Base-by-base conservation (phyloP, 345 rosid genomes). In the Gossypium turneri region DNA sequence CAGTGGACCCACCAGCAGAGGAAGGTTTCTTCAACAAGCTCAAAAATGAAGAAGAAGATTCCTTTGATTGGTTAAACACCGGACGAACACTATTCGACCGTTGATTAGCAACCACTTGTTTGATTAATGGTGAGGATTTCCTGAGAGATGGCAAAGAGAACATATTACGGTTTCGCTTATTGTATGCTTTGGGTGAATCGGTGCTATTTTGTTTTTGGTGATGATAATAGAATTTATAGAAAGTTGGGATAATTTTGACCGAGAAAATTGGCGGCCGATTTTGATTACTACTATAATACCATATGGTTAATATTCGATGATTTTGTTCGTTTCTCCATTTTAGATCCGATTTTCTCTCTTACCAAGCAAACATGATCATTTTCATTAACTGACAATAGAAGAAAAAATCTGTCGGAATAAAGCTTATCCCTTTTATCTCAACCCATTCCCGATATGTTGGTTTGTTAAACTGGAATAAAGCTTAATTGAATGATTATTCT, bases 121-220 rank as follows among this genome's bases (percentile, higher is more conserved):
- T 52, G 73, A 82, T 58, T 45, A 65, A 76, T 17, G 58, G 74
- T 38, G 79, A 69, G 64, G 75, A 77, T 75, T 71, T 81, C 76
- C 72, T 69, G 2, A 79, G 57, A 17, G 85, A 66, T 43, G 76
- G 68, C 67, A 80, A 7, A 73, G 78, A 75, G 73, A 82, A 77
- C 88, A 82, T 82, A 74, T 73, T 79, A 78, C 47, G 58, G 41
- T 7, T 7, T 65, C 9, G 56, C 53, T 65, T 72, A 16, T 3
- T 44, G 11, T 50, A 12, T 20, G 12, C 43, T 15, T 34, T 48
- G 61, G 29, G 24, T 55, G 59, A 19, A 7, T 57, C 1, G 72
- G 13, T 12, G 34, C n/a, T 67, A 20, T 12, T 8, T 19, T 9
- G 5, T 7, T 9, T 74, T 15, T 1, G 9, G 15, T 4, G 61